phyloP scores from a whole-genome alignment of 2,329 filamentous ascomycete species.

The Neonectria magnoliae region DNA sequence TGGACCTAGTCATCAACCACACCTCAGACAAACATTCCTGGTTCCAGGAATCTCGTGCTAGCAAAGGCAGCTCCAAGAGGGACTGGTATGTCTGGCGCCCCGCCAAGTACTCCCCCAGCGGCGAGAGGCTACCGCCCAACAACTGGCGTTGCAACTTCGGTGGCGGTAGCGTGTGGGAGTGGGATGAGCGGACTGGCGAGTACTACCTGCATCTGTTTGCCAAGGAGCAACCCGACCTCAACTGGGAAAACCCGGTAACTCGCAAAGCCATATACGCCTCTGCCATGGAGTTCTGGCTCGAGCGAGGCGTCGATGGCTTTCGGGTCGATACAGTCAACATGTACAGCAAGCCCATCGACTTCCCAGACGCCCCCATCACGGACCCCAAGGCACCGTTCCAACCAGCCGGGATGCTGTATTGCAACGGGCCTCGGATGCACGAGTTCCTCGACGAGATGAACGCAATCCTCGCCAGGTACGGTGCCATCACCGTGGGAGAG shows the following conservation, averaged over 20 bases:
- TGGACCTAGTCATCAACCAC: conserved; percentile 41
- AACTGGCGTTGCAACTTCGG: conserved; percentile 76
- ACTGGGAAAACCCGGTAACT: conserved; percentile 79
- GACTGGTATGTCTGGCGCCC: conserved; percentile 75
- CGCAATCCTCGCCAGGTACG: conserved; percentile 66
- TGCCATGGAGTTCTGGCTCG: conserved; percentile 82
- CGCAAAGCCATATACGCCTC: conserved; percentile 76
- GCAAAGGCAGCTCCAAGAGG: conserved; percentile 33
- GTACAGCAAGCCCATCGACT: conserved; percentile 70
- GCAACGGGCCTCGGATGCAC: conserved; percentile 75
- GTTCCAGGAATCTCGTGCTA: conserved; percentile 36
- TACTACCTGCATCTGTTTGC: conserved; percentile 84
- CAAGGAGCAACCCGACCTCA: conserved; percentile 82
- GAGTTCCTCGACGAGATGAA: conserved; percentile 76
- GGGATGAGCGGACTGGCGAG: conserved; percentile 76
- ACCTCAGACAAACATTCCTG: conserved; percentile 41
- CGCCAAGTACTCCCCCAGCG: conserved; percentile 62
- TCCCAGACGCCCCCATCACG: conserved; percentile 67
- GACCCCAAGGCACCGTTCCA: conserved; percentile 60
- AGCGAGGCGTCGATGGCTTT: conserved; percentile 77
- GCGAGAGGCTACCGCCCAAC: conserved; percentile 74
- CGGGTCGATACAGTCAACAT: conserved; percentile 80
- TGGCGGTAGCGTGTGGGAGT: conserved; percentile 72
- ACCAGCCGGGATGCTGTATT: conserved; percentile 65
- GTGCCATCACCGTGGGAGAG: conserved; percentile 77